Evolutionary conservation across 805 yeast genomes (phyloP).

Genomic region (Kuraishia molischiana): DNA sequence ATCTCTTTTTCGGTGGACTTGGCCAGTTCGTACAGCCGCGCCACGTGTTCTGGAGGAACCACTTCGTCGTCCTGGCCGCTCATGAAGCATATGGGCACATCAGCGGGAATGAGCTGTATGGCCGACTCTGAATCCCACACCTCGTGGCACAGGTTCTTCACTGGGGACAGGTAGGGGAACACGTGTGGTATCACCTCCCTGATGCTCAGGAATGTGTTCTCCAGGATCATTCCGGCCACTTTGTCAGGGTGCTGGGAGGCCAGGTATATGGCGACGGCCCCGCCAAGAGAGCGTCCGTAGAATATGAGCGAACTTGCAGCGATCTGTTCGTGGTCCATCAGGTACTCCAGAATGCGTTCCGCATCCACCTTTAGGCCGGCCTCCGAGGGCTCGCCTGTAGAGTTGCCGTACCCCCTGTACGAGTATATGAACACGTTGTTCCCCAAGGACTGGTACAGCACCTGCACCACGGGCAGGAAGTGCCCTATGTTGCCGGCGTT

Average conservation of each 20-base stretch:
- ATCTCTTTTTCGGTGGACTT: conserved; percentile 41
- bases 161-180: conserved; percentile 53
- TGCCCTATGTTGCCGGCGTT: conserved; percentile 97
- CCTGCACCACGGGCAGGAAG: conserved; percentile 68
- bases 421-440: conserved; percentile 79
- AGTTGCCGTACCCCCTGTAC: conserved; percentile 84
- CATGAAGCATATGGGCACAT: conserved; percentile 59
- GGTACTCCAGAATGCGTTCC: conserved; percentile 51
- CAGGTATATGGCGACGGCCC: conserved; percentile 84
- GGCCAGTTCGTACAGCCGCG: conserved; percentile 40
- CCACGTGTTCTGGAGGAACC: conserved; percentile 85
- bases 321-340: conserved; percentile 44
- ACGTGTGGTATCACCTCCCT: conserved; percentile 64
- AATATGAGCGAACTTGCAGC: conserved; percentile 45
- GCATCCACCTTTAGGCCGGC: conserved; percentile 77
- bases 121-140: conserved; percentile 71
- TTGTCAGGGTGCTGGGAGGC: conserved; percentile 46
- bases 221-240: conserved; percentile 62
- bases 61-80: conserved; percentile 78
- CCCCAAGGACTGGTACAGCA: conserved; percentile 51
- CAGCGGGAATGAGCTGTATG: conserved; percentile 37
- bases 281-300: conserved; percentile 90
- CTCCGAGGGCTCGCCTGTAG: conserved; percentile 72
- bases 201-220: conserved; percentile 77
- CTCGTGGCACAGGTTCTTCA: conserved; percentile 61